phyloP scores from a whole-genome alignment of 805 yeast species.

The Maudiozyma barnettii region DNA sequence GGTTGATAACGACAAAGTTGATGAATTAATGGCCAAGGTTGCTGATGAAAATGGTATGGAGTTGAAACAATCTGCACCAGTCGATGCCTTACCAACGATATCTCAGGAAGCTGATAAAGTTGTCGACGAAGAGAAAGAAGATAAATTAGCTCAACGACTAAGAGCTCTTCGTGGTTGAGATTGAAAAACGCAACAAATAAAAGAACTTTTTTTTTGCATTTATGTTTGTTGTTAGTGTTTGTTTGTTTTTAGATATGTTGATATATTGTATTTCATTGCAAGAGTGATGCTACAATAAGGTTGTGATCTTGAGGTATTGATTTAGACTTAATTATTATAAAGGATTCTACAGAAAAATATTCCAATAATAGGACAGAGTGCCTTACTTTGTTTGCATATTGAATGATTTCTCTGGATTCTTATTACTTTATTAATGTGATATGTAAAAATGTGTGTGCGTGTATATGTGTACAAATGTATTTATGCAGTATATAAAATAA shows the following conservation, averaged over 20 bases:
- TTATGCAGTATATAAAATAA: background rate
- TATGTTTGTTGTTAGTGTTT: too few relatives aligned
- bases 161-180: slow-evolving; percentile 64
- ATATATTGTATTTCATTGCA: too few relatives aligned
- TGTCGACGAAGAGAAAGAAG: slow-evolving; percentile 68
- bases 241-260: too few relatives aligned
- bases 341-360: too few relatives aligned
- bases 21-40: slow-evolving; percentile 76
- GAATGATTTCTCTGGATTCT: too few relatives aligned
- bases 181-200: background rate
- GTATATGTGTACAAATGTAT: background rate
- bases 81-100: slow-evolving; percentile 44
- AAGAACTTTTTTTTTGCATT: too few relatives aligned
- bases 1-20: slow-evolving; percentile 94
- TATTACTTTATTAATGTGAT: background rate
- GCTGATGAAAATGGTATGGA: slow-evolving; percentile 98
- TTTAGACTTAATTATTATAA: too few relatives aligned
- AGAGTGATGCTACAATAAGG: too few relatives aligned
- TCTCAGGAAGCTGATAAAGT: slow-evolving; percentile 38
- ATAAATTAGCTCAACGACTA: slow-evolving; percentile 74
- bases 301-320: too few relatives aligned
- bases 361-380: too few relatives aligned
- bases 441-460: background rate
- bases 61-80: slow-evolving; percentile 66
- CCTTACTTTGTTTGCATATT: too few relatives aligned